These are phyloP conservation scores for Dothideomycetidae sp. DNA, from an alignment of 2,329 filamentous ascomycete species.

Conservation along the genomic window DNA sequence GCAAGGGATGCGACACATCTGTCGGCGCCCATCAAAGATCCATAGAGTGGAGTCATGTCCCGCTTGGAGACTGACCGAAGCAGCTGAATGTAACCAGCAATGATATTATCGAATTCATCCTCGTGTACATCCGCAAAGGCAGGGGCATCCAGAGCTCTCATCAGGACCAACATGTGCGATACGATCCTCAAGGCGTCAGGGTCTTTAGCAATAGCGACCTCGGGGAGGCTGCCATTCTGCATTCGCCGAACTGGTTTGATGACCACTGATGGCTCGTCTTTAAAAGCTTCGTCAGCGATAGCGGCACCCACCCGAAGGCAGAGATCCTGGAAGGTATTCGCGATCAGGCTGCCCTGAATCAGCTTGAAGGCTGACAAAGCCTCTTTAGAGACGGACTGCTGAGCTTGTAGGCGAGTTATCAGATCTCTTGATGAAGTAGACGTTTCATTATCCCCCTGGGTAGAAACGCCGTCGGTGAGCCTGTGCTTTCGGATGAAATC, in stretches of 20 bases:
- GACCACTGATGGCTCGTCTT: constrained; percentile 11
- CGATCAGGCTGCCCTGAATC: constrained; percentile 61
- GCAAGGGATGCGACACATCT: constrained; percentile 59
- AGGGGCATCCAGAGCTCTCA: constrained; percentile 35
- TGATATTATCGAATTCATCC: constrained; percentile 43
- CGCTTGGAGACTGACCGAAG: constrained; percentile 58
- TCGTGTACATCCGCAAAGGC: constrained; percentile 17
- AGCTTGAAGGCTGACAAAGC: constrained; percentile 55
- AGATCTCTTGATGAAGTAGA: constrained; percentile 30
- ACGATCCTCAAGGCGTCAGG: constrained; percentile 31
- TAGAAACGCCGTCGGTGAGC: not conserved
- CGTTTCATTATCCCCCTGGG: constrained; percentile 10
- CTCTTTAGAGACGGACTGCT: constrained; percentile 42
- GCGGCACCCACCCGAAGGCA: constrained; percentile 30
- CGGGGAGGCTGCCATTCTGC: constrained; percentile 5
- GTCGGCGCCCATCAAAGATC: constrained; percentile 55
- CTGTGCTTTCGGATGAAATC: constrained; percentile 1
- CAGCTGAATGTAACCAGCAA: constrained; percentile 70
- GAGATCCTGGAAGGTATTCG: constrained; percentile 38
- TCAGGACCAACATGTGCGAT: constrained; percentile 46
- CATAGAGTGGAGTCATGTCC: constrained; percentile 76
- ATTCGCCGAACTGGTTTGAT: constrained; percentile 11
- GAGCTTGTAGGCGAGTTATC: constrained; percentile 45
- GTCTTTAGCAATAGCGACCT: constrained; percentile 25
- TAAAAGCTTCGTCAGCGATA: constrained; percentile 24